Base-by-base conservation (phyloP, 108 stramenopile species). In the Chaetoceros tenuissimus region DNA sequence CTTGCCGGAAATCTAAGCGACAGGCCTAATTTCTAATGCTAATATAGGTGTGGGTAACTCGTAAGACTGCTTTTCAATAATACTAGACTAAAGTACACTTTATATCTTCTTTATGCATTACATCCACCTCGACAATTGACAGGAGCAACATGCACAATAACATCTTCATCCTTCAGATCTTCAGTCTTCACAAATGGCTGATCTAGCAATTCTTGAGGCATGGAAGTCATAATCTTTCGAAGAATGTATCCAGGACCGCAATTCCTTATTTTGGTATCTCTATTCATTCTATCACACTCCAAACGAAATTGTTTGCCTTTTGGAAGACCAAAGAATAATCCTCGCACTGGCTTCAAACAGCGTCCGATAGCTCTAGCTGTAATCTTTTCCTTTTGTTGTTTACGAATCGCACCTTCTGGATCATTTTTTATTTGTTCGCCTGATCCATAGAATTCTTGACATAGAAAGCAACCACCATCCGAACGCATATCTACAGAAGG, bases 181-280 rank as follows among this genome's bases (percentile, higher is more conserved):
- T 46, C 58, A 17, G 58, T 59, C 34, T 48, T 46, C 10, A 51
- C 53, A 66, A 80, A 72, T 16, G 59, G 67, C 51, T 55, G 48
- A 53, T 80, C 78, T 50, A 75, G 30, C 13, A 80, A 8, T 17
- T 64, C 25, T 16, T 31, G 31, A 17, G 71, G 62, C 19, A 75
- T 45, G 13, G 43, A 16, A 46, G 62, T 49, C 74, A 83, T 80
- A 30, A 75, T 81, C 34, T 68, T 66, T 31, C 71, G 34, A 22
- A 88, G 46, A 17, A 88, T 73, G 49, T 75, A 75, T 18, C 62
- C 82, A 13, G 82, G 82, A 1, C 87, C 87, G 50, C 87, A 88
- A 49, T 84, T 76, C 51, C 85, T 72, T 23, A 81, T 55, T 13
- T 24, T 56, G 13, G 29, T 40, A 59, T 84, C 78, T 8, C 71